A percentile compares a stretch with the other conserved stretches of the same genome.
These are phyloP conservation scores for Chaetomium fimeti DNA, from an alignment of 495 filamentous ascomycete species.

Conservation along the genomic window DNA sequence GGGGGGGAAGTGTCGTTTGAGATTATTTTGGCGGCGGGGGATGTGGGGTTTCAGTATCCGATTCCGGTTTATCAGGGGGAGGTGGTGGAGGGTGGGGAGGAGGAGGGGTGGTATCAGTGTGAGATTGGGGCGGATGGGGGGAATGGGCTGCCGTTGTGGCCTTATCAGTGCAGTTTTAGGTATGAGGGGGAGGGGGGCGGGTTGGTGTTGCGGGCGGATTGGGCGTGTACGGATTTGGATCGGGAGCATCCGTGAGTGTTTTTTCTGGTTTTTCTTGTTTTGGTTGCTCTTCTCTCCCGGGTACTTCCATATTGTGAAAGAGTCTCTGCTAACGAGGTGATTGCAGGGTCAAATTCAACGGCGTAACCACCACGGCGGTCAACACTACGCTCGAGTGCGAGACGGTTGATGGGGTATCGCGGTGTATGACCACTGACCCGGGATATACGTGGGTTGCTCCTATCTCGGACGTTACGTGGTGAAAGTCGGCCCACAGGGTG, in stretches of 20 bases:
- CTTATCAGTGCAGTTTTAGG: slow-evolving; percentile 25
- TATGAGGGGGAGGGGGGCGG: slow-evolving; percentile 24
- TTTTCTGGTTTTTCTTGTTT: not conserved
- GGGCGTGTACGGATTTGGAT: slow-evolving; percentile 36
- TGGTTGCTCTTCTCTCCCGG: not conserved
- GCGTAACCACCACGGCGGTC: slow-evolving; percentile 27
- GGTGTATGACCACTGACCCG: slow-evolving; percentile 18
- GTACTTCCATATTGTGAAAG: no score
- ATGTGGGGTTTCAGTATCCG: slow-evolving; percentile 30
- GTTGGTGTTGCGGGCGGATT: slow-evolving; percentile 29
- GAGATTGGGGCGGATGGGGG: slow-evolving; percentile 26
- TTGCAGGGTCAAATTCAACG: slow-evolving; percentile 29
- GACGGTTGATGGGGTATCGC: slow-evolving; percentile 1
- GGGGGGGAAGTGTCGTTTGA: slow-evolving; percentile 22
- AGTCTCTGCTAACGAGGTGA: not conserved
- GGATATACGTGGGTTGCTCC: slow-evolving; percentile 15
- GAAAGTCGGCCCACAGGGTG: not conserved
- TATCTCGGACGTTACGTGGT: slow-evolving; percentile 21
- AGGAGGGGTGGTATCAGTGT: slow-evolving; percentile 27
- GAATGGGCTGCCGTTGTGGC: slow-evolving; percentile 28
- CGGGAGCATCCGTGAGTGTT: slow-evolving; percentile 29
- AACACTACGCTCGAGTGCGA: slow-evolving; percentile 19
- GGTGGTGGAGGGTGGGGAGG: not conserved
- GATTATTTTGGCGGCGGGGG: slow-evolving; percentile 26
- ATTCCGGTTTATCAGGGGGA: slow-evolving; percentile 24